A percentile compares a stretch with the other conserved stretches of the same genome.
Evolutionary conservation across 768 basidiomycete genomes (phyloP).

Genomic region (Podaxis sp.): DNA sequence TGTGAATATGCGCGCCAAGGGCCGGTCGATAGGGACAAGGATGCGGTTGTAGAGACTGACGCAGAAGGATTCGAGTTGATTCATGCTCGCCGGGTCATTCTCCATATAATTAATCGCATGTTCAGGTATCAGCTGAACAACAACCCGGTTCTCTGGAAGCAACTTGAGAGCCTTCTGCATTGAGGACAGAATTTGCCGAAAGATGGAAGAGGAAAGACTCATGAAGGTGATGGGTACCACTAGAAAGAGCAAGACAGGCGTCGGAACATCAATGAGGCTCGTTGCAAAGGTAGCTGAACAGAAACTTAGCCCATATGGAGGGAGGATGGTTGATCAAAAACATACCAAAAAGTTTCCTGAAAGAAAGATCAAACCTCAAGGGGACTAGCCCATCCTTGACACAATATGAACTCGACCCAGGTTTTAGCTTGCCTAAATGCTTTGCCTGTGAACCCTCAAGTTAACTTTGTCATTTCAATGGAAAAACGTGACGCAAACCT

Average conservation of each 20-base stretch:
- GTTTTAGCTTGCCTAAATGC: slow-evolving; percentile 55
- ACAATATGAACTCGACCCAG: slow-evolving; percentile 48
- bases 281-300: slow-evolving; percentile 48
- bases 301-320: slow-evolving; percentile 6
- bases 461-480: slow-evolving; percentile 10
- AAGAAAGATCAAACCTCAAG: slow-evolving; percentile 59
- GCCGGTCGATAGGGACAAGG: slow-evolving; percentile 55
- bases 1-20: slow-evolving; percentile 51
- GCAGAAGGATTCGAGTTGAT: slow-evolving; percentile 50
- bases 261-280: slow-evolving; percentile 33
- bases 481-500: slow-evolving; percentile 39
- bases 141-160: slow-evolving; percentile 46
- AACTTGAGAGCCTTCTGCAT: slow-evolving; percentile 55
- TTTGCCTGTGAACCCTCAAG: slow-evolving; percentile 43
- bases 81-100: slow-evolving; percentile 37
- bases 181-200: slow-evolving; percentile 69
- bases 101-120: slow-evolving; percentile 48
- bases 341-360: slow-evolving; percentile 66
- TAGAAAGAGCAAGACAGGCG: slow-evolving; percentile 65
- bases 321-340: not conserved
- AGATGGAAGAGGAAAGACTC: slow-evolving; percentile 59
- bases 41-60: slow-evolving; percentile 73
- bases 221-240: slow-evolving; percentile 59
- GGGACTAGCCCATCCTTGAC: slow-evolving; percentile 57
- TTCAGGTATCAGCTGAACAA: slow-evolving; percentile 77